These are phyloP conservation scores for Mucor velutinosus DNA, from an alignment of 371 early-diverging fungal genomes.

Conservation along the genomic window DNA sequence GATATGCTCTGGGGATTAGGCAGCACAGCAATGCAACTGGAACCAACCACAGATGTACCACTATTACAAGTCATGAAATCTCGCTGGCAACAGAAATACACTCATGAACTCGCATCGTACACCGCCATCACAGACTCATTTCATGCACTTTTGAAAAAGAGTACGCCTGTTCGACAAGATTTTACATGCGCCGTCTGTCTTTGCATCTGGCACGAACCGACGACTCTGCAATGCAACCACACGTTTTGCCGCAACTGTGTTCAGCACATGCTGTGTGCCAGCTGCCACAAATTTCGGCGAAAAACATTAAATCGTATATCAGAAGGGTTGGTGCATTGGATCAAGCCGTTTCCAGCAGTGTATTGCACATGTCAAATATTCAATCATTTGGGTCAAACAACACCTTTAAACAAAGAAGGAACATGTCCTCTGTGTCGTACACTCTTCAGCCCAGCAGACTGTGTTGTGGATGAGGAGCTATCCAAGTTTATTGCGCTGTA, in stretches of 20 bases:
- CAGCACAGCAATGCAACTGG: not conserved
- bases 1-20: conserved; percentile 10
- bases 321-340: not conserved
- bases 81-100: conserved; percentile 9
- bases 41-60: not conserved
- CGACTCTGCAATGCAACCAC: conserved; percentile 16
- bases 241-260: conserved; percentile 21
- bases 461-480: conserved; percentile 4
- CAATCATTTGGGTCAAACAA: not conserved
- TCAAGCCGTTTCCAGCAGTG: conserved; percentile 6
- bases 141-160: not conserved
- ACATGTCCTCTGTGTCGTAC: conserved; percentile 16
- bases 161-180: conserved; percentile 4
- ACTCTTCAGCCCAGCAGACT: conserved; percentile 2
- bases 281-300: conserved; percentile 2
- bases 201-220: conserved; percentile 14
- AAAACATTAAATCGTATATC: conserved; percentile 9
- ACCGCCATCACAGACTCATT: not conserved
- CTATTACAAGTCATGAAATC: conserved; percentile 11
- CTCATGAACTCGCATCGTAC: not conserved
- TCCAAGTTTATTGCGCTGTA: conserved; percentile 8
- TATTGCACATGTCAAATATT: conserved; percentile 14
- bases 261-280: conserved; percentile 16
- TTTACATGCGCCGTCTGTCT: conserved; percentile 19
- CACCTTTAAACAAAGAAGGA: not conserved